Percentiles rank a stretch among this genome's conserved stretches.
Evolutionary conservation across 2,329 filamentous ascomycete genomes (phyloP).

Genomic region (Hymenoscyphus linearis): DNA sequence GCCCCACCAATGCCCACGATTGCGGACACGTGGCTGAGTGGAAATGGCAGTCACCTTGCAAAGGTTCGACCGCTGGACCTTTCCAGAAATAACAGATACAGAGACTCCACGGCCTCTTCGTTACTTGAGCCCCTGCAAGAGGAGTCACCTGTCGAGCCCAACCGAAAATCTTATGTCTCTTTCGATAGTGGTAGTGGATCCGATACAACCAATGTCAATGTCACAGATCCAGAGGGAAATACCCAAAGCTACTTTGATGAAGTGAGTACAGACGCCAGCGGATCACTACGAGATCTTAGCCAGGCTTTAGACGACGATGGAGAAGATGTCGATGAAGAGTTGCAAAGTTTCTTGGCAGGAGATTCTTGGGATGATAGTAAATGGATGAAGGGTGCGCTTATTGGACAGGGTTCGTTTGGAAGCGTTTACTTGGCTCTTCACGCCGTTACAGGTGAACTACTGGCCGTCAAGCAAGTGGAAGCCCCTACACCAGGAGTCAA

Average conservation of each 20-base stretch:
- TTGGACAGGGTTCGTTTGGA: slow-evolving; percentile 94
- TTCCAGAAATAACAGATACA: slow-evolving; percentile 48
- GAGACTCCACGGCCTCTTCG: slow-evolving; percentile 85
- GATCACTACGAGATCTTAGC: slow-evolving; percentile 77
- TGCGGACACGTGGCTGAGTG: slow-evolving; percentile 83
- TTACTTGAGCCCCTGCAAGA: slow-evolving; percentile 87
- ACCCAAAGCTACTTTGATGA: slow-evolving; percentile 82
- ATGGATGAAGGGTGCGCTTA: slow-evolving; percentile 98
- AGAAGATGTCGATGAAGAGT: slow-evolving; percentile 83
- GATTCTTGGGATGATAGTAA: slow-evolving; percentile 96
- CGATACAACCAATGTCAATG: slow-evolving; percentile 63
- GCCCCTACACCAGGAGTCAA: slow-evolving; percentile 73
- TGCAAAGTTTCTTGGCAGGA: slow-evolving; percentile 83
- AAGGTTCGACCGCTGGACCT: slow-evolving; percentile 43
- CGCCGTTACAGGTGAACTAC: slow-evolving; percentile 91
- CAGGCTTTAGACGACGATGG: slow-evolving; percentile 85
- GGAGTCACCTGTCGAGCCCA: slow-evolving; percentile 76
- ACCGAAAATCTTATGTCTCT: slow-evolving; percentile 93
- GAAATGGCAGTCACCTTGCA: slow-evolving; percentile 48
- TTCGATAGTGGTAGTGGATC: slow-evolving; percentile 70
- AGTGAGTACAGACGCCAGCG: slow-evolving; percentile 63
- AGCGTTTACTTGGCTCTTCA: slow-evolving; percentile 93
- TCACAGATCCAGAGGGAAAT: slow-evolving; percentile 74
- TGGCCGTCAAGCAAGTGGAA: slow-evolving; percentile 98
- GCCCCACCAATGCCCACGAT: slow-evolving; percentile 94